Evolutionary conservation across 805 yeast species (phyloP).

Genomic region (Wickerhamiella vanderwaltii): DNA sequence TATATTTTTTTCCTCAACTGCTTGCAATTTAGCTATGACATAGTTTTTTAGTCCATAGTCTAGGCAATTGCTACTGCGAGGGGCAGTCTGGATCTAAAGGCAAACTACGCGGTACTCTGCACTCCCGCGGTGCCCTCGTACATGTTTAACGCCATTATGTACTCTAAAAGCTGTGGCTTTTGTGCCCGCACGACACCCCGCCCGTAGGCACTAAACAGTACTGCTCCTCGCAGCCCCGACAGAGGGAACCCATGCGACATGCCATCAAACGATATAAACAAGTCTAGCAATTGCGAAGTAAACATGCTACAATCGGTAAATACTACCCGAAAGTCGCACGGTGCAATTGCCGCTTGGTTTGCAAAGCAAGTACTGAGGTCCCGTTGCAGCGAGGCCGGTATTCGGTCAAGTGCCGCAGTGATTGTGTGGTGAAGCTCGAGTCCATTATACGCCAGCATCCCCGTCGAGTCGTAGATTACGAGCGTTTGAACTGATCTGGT

Average conservation of each 20-base stretch:
- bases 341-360: not conserved
- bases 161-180: slow-evolving; percentile 9
- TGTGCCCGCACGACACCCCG: not conserved
- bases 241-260: slow-evolving; percentile 10
- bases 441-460: not conserved
- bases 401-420: not conserved
- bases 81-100: too few relatives aligned
- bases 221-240: not conserved
- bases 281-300: not conserved
- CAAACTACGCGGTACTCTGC: too few relatives aligned
- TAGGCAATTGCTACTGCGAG: too few relatives aligned
- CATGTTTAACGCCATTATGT: slow-evolving; percentile 1
- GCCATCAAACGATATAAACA: slow-evolving; percentile 12
- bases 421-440: slow-evolving; percentile 2
- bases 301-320: not conserved
- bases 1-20: too few relatives aligned
- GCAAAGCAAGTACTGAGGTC: not conserved
- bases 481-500: not conserved
- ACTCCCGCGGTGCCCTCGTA: too few relatives aligned
- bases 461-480: not conserved
- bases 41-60: too few relatives aligned
- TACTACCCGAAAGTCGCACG: not conserved
- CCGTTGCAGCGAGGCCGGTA: not conserved
- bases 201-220: slow-evolving; percentile 9
- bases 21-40: too few relatives aligned